These are phyloP conservation scores for Suzukiozyma palmioleophila DNA, from an alignment of 1,139 yeast genomes.

Conservation along the genomic window DNA sequence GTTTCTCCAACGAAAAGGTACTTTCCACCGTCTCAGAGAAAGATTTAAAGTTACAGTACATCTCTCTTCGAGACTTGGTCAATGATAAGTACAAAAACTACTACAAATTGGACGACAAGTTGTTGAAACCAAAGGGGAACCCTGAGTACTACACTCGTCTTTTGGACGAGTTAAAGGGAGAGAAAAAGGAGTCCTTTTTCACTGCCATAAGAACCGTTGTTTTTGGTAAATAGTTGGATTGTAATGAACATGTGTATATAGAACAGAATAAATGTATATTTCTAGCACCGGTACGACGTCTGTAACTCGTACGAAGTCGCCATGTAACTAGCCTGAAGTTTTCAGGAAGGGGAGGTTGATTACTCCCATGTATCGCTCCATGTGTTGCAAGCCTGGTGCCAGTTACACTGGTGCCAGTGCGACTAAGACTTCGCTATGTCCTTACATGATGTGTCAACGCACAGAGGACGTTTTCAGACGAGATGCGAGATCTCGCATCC, in stretches of 20 bases:
- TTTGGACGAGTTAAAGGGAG: slow-evolving; percentile 68
- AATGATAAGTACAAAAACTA: slow-evolving; percentile 60
- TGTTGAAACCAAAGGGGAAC: slow-evolving; percentile 76
- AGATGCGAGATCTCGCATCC: no score
- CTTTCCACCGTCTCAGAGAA: slow-evolving; percentile 33
- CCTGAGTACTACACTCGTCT: slow-evolving; percentile 73
- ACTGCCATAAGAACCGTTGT: slow-evolving; percentile 66
- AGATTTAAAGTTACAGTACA: slow-evolving; percentile 56
- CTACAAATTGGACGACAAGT: slow-evolving; percentile 61
- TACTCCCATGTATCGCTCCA: no score
- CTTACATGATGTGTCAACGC: no score
- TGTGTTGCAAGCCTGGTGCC: no score
- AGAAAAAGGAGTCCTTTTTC: slow-evolving; percentile 60
- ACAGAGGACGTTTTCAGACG: no score
- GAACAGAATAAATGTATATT: not conserved
- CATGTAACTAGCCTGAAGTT: no score
- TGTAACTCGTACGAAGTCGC: no score
- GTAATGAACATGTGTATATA: slow-evolving; percentile 4
- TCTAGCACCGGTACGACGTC: not conserved
- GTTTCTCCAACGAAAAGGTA: slow-evolving; percentile 32
- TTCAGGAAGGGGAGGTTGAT: no score
- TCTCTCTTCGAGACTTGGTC: slow-evolving; percentile 53
- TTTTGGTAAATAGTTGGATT: slow-evolving; percentile 49
- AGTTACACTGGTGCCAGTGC: no score
- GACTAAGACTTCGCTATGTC: no score